Base-by-base conservation (phyloP, 75 land plant species). In the Picea sitchensis region DNA sequence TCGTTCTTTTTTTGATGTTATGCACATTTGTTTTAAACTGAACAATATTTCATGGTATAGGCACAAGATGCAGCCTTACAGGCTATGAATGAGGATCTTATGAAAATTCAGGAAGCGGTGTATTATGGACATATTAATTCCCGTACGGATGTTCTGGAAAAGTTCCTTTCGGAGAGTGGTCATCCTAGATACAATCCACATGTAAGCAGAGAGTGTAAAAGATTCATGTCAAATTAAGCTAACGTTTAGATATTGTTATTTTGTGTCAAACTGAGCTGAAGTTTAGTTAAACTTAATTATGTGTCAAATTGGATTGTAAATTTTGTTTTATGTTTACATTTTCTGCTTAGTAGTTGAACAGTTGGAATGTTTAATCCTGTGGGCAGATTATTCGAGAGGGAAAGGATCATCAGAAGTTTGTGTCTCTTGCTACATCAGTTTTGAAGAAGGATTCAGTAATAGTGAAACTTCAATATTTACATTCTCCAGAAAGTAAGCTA, bases 31-130 rank as follows among this genome's bases (percentile, higher is more conserved):
- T 51, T 14, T n/a, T 58, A 38, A 67, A 79, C 18, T 30, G 67
- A 57, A 7, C 9, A 54, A 58, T 76, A 17, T 51, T 76, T 18
- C 21, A 69, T n/a, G 30, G n/a, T 69, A 67, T 44, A 86, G 78
- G 77, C 76, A 14, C 80, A 87, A 85, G 89, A 87, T 59, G 86
- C 89, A 73, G 85, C 88, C 38, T 78, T 91, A 2, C 88, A 81
- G 81, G 99, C 99, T 20, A 97, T 97, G 96, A 97, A 95, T 79
- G 98, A 93, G 47, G 99, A 97, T 83, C 91, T 95, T 47, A 91
- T 89, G 5, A 95, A 85, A 86, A 80, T 97, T 78, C 99, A 97
- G 80, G 99, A 97, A 79, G 94, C 90, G 76, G 94, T 97, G 65
- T 97, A 97, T 74, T 97, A 86, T 89, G 98, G 99, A 6, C 86